Evolutionary conservation across 192 early-diverging fungal genomes (phyloP), one percentile per base, ranked within the genome.

Genomic region (Geranomyces michiganensis): DNA sequence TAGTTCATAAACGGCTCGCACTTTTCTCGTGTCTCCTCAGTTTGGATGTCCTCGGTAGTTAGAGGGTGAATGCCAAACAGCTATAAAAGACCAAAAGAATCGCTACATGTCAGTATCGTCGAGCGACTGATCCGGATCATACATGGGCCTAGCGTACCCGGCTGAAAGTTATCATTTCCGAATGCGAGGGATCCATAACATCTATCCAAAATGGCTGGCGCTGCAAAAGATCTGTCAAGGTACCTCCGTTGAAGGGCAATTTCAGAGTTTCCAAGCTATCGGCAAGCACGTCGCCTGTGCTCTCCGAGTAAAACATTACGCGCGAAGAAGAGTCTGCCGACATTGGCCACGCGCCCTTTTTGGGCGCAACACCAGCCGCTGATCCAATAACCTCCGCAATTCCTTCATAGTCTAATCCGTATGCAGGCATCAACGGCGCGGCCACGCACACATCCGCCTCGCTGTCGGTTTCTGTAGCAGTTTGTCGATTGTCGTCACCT

Each of bases 1-100:
- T 99, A 99, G 60, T 92, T 88, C 60, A 83, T 81, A 76, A 95
- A 98, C 45, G 90, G 80, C 78, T 99, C 96, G 63, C 94, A 94
- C 72, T 97, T 98, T 81, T 99, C 97, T 17, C 96, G 84, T n/a
- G 88, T 87, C 65, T 94, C 92, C 41, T 93, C 88, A 21, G 87
- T 91, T 44, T 84, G 75, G 60, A 99, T 97, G 72, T 99, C 97
- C 82, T 99, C 94, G 19, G 84, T 84, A 0, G 95, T 96, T 36
- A 97, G 78, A 32, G 94, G 93, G 76, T 97, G 95, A 27, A 97
- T 89, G 30, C 81, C 86, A 64, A 95, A 94, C 21, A 93, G 81
- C 79, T 88, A 70, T 13, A 3, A 29, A 4, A 29, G 30, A 27
- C 7, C 15, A 2, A 53, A 24, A 53, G 15, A 26, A 19, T 47